Base-by-base conservation (phyloP, 1,284 basidiomycete genomes). In the Microbotryomycetes sp. region DNA sequence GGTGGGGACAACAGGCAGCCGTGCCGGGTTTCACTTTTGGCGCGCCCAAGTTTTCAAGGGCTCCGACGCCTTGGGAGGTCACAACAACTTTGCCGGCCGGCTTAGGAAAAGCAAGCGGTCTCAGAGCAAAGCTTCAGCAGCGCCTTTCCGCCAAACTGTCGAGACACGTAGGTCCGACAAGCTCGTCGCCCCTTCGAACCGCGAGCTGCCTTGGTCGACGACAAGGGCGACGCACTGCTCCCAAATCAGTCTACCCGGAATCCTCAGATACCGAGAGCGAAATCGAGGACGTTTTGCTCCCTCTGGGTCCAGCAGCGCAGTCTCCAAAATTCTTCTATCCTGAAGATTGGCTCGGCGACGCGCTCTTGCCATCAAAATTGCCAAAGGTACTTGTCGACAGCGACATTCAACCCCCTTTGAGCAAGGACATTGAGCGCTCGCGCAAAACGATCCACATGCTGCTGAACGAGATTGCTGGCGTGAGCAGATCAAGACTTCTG, bases 391-490 rank as follows among this genome's bases (percentile, higher is more conserved):
- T 68, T 15, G 52, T 68, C 4, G 26, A 28, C 1, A 6, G 27
- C 18, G 52, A 46, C 15, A 21, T 15, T 5, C 28, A 30, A 6
- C 24, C 59, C 3, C 27, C 5, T 16, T 29, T 49, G 41, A 59
- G 59, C 2, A 35, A 29, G 5, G 59, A 59, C 35, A 58, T 68
- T 59, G 61, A 61, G 24, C n/a, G n/a, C n/a, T 27, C 52, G 24
- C 29, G 64, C 9, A 24, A 23, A 45, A 31, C 7, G 30, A 24
- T 64, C 4, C 61, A 61, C 23, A 23, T 15, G 26, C 30, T 28
- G 41, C 56, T 68, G 13, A 68, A 68, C 45, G 18, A 54, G 27
- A 30, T 68, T n/a, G 61, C 64, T 4, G 66, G 64, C 2, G 59
- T 66, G 23, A 35, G 64, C 31, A 11, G 5, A 48, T 48, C 45